phyloP scores from a whole-genome alignment of 2,329 filamentous ascomycete species.

The Pseudogymnoascus sp. region DNA sequence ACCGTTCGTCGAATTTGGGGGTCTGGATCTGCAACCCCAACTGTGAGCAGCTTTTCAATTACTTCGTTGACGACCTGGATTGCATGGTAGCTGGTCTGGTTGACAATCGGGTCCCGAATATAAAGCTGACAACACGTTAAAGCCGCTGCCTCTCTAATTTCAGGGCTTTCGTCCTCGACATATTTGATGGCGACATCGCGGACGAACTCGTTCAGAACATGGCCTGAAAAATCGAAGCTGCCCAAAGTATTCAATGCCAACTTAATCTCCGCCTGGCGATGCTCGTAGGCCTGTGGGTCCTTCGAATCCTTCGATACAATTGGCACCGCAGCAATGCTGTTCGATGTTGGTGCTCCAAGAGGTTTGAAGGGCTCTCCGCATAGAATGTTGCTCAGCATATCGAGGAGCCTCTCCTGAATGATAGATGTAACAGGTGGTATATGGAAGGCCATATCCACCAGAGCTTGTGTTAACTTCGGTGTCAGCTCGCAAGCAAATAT shows the following conservation, averaged over 20 bases:
- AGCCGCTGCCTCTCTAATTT: slow-evolving; percentile 88
- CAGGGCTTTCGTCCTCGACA: slow-evolving; percentile 89
- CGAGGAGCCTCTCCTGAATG: slow-evolving; percentile 87
- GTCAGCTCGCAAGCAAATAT: slow-evolving; percentile 96
- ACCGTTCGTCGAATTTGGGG: slow-evolving; percentile 84
- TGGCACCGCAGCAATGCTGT: slow-evolving; percentile 72
- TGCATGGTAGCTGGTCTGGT: slow-evolving; percentile 94
- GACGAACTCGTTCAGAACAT: slow-evolving; percentile 96
- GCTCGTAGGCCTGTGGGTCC: slow-evolving; percentile 73
- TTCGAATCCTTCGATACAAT: slow-evolving; percentile 83
- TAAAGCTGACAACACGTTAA: slow-evolving; percentile 97
- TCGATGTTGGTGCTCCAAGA: slow-evolving; percentile 77
- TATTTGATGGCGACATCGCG: slow-evolving; percentile 97
- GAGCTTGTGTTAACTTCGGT: slow-evolving; percentile 84
- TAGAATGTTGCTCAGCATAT: slow-evolving; percentile 90
- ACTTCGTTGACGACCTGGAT: slow-evolving; percentile 97
- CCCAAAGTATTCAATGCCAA: slow-evolving; percentile 89
- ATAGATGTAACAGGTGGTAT: slow-evolving; percentile 88
- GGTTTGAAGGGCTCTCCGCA: slow-evolving; percentile 89
- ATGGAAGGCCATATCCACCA: slow-evolving; percentile 98
- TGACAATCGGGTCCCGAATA: slow-evolving; percentile 92
- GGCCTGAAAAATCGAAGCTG: slow-evolving; percentile 92
- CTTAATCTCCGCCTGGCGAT: slow-evolving; percentile 78
- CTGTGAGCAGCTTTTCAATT: slow-evolving; percentile 90
- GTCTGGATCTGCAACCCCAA: slow-evolving; percentile 87